These are phyloP conservation scores for Raddia guianensis DNA, from an alignment of 176 grass and related monocot species.

Conservation along the genomic window DNA sequence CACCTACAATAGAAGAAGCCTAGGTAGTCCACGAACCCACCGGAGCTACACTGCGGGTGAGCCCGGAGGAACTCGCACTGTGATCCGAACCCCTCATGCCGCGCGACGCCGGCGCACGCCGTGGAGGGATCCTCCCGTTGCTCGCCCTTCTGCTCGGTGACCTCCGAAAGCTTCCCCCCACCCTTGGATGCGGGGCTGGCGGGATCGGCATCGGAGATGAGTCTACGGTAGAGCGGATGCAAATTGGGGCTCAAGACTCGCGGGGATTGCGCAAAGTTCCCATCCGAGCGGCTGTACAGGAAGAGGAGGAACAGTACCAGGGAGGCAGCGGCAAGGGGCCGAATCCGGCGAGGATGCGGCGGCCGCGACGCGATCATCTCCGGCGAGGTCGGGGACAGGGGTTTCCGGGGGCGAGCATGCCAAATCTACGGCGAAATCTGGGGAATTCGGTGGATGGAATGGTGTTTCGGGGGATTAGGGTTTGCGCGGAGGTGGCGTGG, in stretches of 20 bases:
- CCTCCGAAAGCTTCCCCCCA: constrained; percentile 34
- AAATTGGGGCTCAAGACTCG: constrained; percentile 21
- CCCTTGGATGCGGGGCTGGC: constrained; percentile 39
- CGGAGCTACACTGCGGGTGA: constrained; percentile 70
- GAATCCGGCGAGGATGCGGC: constrained; percentile 18
- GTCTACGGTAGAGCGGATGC: constrained; percentile 43
- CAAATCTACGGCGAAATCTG: background rate
- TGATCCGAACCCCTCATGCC: constrained; percentile 65
- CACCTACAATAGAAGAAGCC: constrained; percentile 83
- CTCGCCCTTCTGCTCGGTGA: constrained; percentile 23
- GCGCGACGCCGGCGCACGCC: constrained; percentile 59
- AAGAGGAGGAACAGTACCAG: constrained; percentile 71
- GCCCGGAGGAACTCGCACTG: constrained; percentile 87
- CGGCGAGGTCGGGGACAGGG: background rate
- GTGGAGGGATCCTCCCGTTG: constrained; percentile 60
- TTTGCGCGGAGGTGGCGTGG: constrained; percentile 24
- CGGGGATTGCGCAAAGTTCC: background rate
- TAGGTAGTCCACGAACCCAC: constrained; percentile 81
- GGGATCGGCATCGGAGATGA: constrained; percentile 54
- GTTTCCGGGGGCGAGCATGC: constrained; percentile 32
- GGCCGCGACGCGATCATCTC: constrained; percentile 38
- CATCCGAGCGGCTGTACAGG: constrained; percentile 63
- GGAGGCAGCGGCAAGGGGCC: constrained; percentile 43
- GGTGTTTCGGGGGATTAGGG: constrained; percentile 30
- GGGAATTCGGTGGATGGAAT: background rate